Conservation (phyloP, 176 grass and related monocot genomes). For the Zizania latifolia region DNA sequence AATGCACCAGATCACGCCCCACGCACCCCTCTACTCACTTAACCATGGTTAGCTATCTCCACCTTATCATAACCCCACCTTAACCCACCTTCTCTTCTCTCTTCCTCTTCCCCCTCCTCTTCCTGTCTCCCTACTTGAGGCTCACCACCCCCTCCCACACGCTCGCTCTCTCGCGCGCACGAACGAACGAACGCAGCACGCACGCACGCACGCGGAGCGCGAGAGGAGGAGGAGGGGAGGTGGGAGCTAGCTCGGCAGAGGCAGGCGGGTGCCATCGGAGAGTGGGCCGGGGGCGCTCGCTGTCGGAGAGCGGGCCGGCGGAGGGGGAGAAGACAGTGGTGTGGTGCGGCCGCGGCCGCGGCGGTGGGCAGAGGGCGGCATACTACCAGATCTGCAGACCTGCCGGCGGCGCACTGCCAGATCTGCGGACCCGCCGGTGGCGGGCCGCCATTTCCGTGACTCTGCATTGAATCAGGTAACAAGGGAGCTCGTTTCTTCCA, state of each 20-base stretch:
- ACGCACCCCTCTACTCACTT: background rate
- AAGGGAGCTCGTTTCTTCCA: background rate
- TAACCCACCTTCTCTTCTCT: background rate
- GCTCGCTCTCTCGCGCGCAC: background rate
- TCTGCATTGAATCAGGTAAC: slow-evolving; percentile 34
- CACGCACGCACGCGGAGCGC: background rate
- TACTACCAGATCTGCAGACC: slow-evolving; percentile 34
- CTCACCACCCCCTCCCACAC: background rate
- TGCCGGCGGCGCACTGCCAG: slow-evolving; percentile 12
- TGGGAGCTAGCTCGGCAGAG: background rate
- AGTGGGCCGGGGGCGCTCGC: too few relatives aligned
- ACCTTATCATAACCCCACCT: slow-evolving; percentile 8
- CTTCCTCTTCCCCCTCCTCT: background rate
- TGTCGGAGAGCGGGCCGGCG: background rate
- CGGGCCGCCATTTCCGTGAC: slow-evolving; percentile 13
- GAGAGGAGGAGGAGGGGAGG: background rate
- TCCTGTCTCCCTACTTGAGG: background rate
- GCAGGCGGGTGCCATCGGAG: background rate
- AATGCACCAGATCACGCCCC: too few relatives aligned
- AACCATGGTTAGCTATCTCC: slow-evolving; percentile 24
- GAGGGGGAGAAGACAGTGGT: background rate
- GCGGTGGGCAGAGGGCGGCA: too few relatives aligned
- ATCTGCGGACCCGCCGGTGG: slow-evolving; percentile 35
- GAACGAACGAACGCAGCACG: too few relatives aligned
- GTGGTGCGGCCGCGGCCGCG: background rate